Base-by-base conservation (phyloP, 768 basidiomycete species). In the Xerocomus spinulosus region DNA sequence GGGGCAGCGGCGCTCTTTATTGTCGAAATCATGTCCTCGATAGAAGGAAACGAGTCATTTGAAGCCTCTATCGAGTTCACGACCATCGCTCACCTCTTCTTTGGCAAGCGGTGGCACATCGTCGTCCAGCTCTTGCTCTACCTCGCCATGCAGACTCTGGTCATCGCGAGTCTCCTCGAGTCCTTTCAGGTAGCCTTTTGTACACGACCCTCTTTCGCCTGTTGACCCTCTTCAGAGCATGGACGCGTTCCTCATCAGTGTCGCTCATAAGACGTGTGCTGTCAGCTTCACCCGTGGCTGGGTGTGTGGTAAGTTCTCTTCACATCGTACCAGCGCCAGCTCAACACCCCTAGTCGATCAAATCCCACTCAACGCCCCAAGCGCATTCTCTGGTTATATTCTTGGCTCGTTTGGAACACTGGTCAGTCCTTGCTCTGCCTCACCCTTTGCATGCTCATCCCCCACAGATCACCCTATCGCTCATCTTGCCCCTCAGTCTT, bases 21-120 rank as follows among this genome's bases (percentile, higher is more conserved):
- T 23, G 46, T 59, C 33, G 59, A 61, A 46, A 30, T n/a, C 9
- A 60, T 60, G 59, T 57, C 59, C 4, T 60, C 59, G 30, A 60
- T 60, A 47, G 56, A 61, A 46, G 59, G 59, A 33, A 60, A 60
- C 14, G 59, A 61, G 41, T 12, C 8, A 0, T 60, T 58, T 9
- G 45, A 61, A 25, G 59, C 59, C 2, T 52, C 59, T n/a, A 46
- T 61, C 33, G 59, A 61, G 33, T 61, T 61, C 44, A 61, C 59
- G 9, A 61, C 59, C 3, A 56, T 61, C 15, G 59, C 59, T 7
- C 50, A 61, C 38, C 56, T 61, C 47, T 61, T 61, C 35, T 42
- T 61, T 24, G 59, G 59, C 6, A 61, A 53, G 39, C 37, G 56
- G 37, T 61, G 59, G 59, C 59, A 61, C 20, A 1, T 62, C 41